Evolutionary conservation across 768 basidiomycete genomes (phyloP).

Genomic region (Chalciporus chontae): DNA sequence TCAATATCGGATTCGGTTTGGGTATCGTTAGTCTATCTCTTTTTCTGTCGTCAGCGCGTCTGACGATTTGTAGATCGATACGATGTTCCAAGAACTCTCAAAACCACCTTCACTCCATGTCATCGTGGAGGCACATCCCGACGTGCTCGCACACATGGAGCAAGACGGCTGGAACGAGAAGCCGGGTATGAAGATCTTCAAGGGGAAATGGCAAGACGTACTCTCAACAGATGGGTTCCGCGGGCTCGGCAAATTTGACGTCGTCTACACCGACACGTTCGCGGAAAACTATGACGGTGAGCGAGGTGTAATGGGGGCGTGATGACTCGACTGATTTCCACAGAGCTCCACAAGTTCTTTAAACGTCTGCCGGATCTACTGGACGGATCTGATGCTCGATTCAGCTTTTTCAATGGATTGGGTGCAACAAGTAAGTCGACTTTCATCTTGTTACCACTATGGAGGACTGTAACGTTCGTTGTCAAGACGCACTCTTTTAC

Average conservation of each 20-base stretch:
- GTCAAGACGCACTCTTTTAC: constrained; percentile 80
- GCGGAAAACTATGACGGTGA: constrained; percentile 76
- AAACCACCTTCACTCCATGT: constrained; percentile 68
- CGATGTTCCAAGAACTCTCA: constrained; percentile 65
- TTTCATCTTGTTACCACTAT: not conserved
- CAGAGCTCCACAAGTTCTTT: constrained; percentile 79
- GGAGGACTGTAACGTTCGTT: not conserved
- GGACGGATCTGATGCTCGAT: constrained; percentile 66
- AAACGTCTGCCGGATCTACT: constrained; percentile 74
- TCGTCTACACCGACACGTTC: constrained; percentile 91
- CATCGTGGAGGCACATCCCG: constrained; percentile 92
- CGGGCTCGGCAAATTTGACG: constrained; percentile 74
- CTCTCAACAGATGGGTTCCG: constrained; percentile 58
- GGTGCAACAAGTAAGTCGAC: constrained; percentile 80
- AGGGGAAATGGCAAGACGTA: constrained; percentile 94
- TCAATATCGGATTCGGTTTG: constrained; percentile 94
- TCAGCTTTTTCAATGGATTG: constrained; percentile 96
- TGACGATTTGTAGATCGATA: constrained; percentile 62
- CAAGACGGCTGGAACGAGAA: constrained; percentile 74
- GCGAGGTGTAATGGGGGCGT: not conserved
- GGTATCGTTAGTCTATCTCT: constrained; percentile 63
- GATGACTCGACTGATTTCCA: not conserved
- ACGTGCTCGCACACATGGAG: constrained; percentile 83
- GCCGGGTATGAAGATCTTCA: constrained; percentile 72
- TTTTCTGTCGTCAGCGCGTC: not conserved